These are phyloP conservation scores for Naematelia encephala DNA, from an alignment of 768 basidiomycete species.

Conservation along the genomic window DNA sequence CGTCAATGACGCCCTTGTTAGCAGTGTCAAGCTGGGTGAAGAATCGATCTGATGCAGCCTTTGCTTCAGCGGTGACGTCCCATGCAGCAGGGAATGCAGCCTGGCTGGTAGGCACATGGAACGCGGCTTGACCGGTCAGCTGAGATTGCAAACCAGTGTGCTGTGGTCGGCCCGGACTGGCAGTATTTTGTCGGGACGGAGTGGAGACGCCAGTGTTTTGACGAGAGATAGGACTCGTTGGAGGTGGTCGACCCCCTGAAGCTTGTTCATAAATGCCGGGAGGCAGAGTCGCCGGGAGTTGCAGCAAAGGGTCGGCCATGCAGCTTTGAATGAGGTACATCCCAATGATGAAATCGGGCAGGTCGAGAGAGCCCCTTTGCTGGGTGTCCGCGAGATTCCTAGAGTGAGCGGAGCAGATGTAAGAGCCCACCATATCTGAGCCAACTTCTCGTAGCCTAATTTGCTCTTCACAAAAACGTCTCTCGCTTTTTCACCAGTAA, in stretches of 20 bases:
- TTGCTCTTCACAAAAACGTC: constrained; percentile 89
- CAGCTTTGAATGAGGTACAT: constrained; percentile 94
- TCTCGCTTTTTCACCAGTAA: constrained; percentile 80
- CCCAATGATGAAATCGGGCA: constrained; percentile 86
- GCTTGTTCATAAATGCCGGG: constrained; percentile 84
- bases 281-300: constrained; percentile 71
- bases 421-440: constrained; percentile 77
- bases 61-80: constrained; percentile 81
- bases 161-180: constrained; percentile 31
- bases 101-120: constrained; percentile 19
- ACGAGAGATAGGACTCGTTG: constrained; percentile 29
- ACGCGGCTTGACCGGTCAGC: constrained; percentile 57
- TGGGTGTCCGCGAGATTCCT: constrained; percentile 97
- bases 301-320: constrained; percentile 73
- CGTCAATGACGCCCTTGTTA: constrained; percentile 77
- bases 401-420: background rate
- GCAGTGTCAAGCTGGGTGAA: constrained; percentile 78
- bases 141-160: constrained; percentile 43
- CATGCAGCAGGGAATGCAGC: constrained; percentile 54
- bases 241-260: constrained; percentile 43
- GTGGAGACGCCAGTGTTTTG: constrained; percentile 34
- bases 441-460: constrained; percentile 77
- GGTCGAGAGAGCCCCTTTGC: constrained; percentile 80
- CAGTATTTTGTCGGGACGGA: constrained; percentile 25
- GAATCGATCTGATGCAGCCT: constrained; percentile 68